phyloP scores from a whole-genome alignment of 1,284 basidiomycete genomes.

The Flammula alnicola region DNA sequence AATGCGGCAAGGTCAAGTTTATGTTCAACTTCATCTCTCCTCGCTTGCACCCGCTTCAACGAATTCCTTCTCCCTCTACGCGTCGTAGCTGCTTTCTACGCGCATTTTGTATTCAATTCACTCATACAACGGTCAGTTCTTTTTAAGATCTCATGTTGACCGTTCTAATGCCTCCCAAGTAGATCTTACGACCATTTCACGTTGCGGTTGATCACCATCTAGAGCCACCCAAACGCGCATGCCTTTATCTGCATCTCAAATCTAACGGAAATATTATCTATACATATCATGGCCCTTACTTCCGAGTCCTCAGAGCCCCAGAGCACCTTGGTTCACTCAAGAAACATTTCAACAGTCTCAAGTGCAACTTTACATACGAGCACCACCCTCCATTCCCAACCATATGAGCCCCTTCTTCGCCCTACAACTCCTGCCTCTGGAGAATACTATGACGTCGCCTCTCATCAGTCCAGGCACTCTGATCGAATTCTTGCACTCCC shows the following conservation, averaged over 20 bases:
- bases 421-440: constrained; percentile 41
- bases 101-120: constrained; percentile 8
- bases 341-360: constrained; percentile 56
- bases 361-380: constrained; percentile 53
- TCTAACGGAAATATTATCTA: constrained; percentile 15
- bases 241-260: constrained; percentile 3
- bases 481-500: constrained; percentile 21
- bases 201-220: constrained; percentile 1
- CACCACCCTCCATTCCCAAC: constrained; percentile 53
- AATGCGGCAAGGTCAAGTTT: constrained; percentile 17
- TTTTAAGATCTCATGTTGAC: not conserved
- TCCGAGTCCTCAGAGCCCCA: constrained; percentile 43
- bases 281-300: constrained; percentile 38
- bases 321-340: constrained; percentile 36
- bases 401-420: constrained; percentile 53
- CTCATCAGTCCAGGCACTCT: constrained; percentile 25
- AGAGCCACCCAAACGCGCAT: constrained; percentile 13
- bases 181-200: constrained; percentile 14
- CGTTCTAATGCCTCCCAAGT: constrained; percentile 1
- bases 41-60: constrained; percentile 2
- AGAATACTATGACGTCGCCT: constrained; percentile 46
- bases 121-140: constrained; percentile 5
- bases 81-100: constrained; percentile 16
- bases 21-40: constrained; percentile 14
- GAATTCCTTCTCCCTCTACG: constrained; percentile 7